Evolutionary conservation across 2,329 filamentous ascomycete genomes (phyloP).

Genomic region (Aspergillus japonicus): DNA sequence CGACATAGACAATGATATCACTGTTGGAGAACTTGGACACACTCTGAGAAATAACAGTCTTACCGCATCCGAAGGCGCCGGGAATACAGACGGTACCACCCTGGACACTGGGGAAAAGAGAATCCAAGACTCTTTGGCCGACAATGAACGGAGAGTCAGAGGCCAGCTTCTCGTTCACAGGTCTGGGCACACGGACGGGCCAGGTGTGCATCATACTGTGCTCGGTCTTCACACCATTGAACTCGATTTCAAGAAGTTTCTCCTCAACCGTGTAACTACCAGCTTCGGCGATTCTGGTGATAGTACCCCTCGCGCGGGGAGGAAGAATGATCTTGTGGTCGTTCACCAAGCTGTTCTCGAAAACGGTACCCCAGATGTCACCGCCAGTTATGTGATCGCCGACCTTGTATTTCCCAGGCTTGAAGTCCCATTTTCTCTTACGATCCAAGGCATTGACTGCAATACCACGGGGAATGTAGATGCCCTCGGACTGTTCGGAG

Average conservation of each 20-base stretch:
- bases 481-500: conserved; percentile 72
- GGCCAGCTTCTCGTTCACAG: conserved; percentile 85
- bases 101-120: conserved; percentile 93
- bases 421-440: conserved; percentile 94
- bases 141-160: conserved; percentile 91
- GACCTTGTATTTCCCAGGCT: conserved; percentile 77
- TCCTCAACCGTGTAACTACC: conserved; percentile 92
- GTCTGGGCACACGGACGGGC: conserved; percentile 94
- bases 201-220: conserved; percentile 98
- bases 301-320: conserved; percentile 83
- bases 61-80: conserved; percentile 96
- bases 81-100: conserved; percentile 98
- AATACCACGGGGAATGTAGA: conserved; percentile 97
- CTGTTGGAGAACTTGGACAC: conserved; percentile 99
- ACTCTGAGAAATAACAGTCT: conserved; percentile 98
- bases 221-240: conserved; percentile 91
- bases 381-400: conserved; percentile 96
- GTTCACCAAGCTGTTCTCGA: conserved; percentile 91
- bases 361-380: conserved; percentile 92
- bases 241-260: conserved; percentile 93
- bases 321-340: conserved; percentile 93
- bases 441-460: conserved; percentile 83
- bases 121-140: conserved; percentile 92
- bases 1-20: conserved; percentile 97
- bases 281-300: conserved; percentile 84